Evolutionary conservation across 768 basidiomycete species (phyloP).

Genomic region (Pulveroboletus ravenelii): DNA sequence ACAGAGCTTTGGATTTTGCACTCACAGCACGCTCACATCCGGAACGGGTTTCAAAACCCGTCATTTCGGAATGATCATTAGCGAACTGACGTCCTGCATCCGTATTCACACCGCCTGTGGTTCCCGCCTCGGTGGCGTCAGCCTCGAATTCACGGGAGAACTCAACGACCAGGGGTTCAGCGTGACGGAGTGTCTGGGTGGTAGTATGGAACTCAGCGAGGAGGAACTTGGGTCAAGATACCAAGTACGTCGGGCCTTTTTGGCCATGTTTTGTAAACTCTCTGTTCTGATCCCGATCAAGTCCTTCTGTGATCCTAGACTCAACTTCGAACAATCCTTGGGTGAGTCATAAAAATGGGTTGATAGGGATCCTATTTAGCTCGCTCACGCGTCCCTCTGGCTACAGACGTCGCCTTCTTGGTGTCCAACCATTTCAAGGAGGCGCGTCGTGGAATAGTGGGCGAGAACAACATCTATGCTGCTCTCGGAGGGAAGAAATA

Average conservation of each 20-base stretch:
- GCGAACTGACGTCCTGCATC: constrained; percentile 78
- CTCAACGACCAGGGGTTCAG: constrained; percentile 86
- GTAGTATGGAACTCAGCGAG: constrained; percentile 91
- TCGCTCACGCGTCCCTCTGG: background rate
- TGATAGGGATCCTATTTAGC: background rate
- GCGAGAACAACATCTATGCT: constrained; percentile 25
- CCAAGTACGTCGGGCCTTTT: constrained; percentile 45
- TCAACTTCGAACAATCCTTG: constrained; percentile 94
- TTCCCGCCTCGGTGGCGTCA: constrained; percentile 80
- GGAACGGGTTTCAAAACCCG: constrained; percentile 82
- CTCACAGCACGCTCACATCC: constrained; percentile 73
- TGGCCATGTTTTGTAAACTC: too few relatives aligned
- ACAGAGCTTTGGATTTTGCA: background rate
- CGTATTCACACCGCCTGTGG: constrained; percentile 68
- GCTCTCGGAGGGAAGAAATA: constrained; percentile 27
- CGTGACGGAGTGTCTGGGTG: constrained; percentile 95
- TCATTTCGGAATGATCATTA: constrained; percentile 83
- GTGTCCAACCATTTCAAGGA: constrained; percentile 78
- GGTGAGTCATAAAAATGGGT: constrained; percentile 44
- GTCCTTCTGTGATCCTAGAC: constrained; percentile 91
- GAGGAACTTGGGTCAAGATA: constrained; percentile 88
- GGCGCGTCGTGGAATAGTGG: constrained; percentile 41
- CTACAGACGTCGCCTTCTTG: constrained; percentile 78
- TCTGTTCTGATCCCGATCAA: constrained; percentile 22
- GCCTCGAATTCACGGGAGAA: constrained; percentile 91